Evolutionary conservation across 768 basidiomycete species (phyloP).

Genomic region (Pleurotus ostreatus): DNA sequence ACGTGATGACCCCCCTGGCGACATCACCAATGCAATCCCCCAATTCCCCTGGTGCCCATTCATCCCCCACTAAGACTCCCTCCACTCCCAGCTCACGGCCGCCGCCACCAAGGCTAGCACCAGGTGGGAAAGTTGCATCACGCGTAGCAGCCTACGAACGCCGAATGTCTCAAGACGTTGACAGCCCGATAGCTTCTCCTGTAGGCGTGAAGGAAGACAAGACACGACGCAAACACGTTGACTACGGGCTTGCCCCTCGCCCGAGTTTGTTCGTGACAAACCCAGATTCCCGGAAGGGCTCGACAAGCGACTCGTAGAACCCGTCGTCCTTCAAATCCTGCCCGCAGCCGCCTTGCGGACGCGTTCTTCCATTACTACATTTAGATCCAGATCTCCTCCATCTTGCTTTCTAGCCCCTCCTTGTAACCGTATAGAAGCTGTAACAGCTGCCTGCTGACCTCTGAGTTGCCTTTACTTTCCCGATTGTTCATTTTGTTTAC

Average conservation of each 20-base stretch:
- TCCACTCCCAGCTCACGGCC: constrained; percentile 2
- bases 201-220: constrained; percentile 32
- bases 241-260: constrained; percentile 65
- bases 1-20: background rate
- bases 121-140: constrained; percentile 37
- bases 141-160: constrained; percentile 59
- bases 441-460: background rate
- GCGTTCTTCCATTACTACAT: background rate
- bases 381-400: background rate
- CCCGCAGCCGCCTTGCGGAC: background rate
- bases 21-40: constrained; percentile 6
- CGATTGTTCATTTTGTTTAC: background rate
- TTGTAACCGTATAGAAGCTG: background rate
- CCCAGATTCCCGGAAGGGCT: constrained; percentile 42
- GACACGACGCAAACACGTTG: constrained; percentile 28
- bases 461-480: background rate
- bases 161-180: constrained; percentile 46
- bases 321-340: background rate
- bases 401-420: background rate
- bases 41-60: background rate
- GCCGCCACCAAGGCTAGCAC: constrained; percentile 14
- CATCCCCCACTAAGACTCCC: background rate
- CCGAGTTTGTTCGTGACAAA: constrained; percentile 71
- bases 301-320: constrained; percentile 16
- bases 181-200: constrained; percentile 22